Evolutionary conservation across 306 rosid species (phyloP).

Genomic region (Corylus avellana): DNA sequence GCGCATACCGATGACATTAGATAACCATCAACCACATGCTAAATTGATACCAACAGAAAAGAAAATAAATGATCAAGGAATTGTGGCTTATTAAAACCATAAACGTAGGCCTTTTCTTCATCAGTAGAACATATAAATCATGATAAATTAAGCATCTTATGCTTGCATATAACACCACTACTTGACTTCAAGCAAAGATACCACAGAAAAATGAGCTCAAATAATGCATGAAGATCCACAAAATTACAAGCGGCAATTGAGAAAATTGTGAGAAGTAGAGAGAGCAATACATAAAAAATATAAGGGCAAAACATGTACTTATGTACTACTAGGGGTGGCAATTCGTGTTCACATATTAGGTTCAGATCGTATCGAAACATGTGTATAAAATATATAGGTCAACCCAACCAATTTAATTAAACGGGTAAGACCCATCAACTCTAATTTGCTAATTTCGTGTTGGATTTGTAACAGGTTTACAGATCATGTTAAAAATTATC

Average conservation of each 20-base stretch:
- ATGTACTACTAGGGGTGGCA: background rate
- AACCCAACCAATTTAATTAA: no score
- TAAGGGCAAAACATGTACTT: background rate
- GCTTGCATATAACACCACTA: background rate
- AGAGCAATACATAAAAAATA: background rate
- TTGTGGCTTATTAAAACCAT: background rate
- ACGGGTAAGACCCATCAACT: no score
- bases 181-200: conserved; percentile 2
- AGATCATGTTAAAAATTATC: no score
- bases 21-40: background rate
- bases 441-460: no score
- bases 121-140: background rate
- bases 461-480: no score
- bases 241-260: background rate
- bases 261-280: background rate
- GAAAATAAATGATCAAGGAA: background rate
- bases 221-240: background rate
- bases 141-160: conserved; percentile 9
- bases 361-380: no score
- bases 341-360: no score
- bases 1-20: background rate
- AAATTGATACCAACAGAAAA: no score
- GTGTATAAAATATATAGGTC: no score
- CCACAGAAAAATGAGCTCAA: conserved; percentile 2
- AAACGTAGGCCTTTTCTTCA: no score